Conservation (phyloP, 2,329 filamentous ascomycete genomes). For the Proliferodiscus dingleyae region DNA sequence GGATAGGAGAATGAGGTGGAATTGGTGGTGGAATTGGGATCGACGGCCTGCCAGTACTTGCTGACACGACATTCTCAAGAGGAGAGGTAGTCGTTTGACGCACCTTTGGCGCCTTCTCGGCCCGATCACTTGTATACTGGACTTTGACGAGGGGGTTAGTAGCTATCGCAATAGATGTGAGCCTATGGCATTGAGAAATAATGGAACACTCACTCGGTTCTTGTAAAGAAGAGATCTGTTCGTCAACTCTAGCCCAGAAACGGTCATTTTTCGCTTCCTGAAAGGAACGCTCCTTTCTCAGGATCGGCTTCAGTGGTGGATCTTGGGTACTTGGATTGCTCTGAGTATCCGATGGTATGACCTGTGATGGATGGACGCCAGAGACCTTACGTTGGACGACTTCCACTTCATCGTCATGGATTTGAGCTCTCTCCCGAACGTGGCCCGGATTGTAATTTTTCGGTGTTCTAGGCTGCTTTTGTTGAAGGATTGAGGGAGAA, state of each 20-base stretch:
- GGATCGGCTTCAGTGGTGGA: constrained; percentile 23
- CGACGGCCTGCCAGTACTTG: constrained; percentile 1
- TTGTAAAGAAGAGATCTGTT: no score
- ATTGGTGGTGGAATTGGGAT: constrained; percentile 20
- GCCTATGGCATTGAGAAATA: no score
- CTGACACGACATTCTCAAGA: constrained; percentile 11
- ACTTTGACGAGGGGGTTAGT: no score
- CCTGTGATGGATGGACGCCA: constrained; percentile 21
- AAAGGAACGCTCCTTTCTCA: no score
- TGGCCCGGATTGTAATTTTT: constrained; percentile 35
- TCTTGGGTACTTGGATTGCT: constrained; percentile 13
- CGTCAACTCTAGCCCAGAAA: no score
- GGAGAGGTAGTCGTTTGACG: constrained; percentile 20
- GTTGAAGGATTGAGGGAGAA: constrained; percentile 18
- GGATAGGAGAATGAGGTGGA: constrained; percentile 18
- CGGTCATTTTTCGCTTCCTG: no score
- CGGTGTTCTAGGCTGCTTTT: constrained; percentile 26
- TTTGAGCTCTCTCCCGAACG: constrained; percentile 46
- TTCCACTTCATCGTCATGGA: constrained; percentile 36
- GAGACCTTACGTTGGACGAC: constrained; percentile 10
- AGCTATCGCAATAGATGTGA: no score
- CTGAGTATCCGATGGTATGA: constrained; percentile 10
- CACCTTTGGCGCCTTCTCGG: no score
- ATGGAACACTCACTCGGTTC: no score
- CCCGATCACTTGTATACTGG: no score